A percentile compares a stretch with the other conserved stretches of the same genome.
These are phyloP conservation scores for Balansia obtecta DNA, from an alignment of 2,329 filamentous ascomycete genomes.

Conservation along the genomic window DNA sequence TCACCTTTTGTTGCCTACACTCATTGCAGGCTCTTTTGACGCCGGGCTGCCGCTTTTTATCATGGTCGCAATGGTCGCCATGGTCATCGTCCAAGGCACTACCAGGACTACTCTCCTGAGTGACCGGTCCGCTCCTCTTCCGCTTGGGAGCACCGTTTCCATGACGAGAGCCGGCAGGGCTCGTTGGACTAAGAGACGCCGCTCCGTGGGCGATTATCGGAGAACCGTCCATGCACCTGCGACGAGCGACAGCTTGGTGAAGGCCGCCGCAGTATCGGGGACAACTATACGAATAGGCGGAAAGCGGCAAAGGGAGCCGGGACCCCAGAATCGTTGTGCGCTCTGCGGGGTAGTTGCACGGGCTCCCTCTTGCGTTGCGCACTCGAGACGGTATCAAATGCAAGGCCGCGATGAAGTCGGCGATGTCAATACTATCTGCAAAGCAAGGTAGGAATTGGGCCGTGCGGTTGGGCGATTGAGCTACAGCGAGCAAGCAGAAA, in stretches of 20 bases:
- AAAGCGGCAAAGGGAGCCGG: conserved; percentile 6
- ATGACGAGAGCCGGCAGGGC: conserved; percentile 40
- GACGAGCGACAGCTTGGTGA: conserved; percentile 8
- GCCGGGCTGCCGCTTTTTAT: conserved; percentile 53
- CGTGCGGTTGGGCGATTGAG: background rate
- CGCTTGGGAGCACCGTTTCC: conserved; percentile 40
- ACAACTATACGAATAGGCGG: conserved; percentile 7
- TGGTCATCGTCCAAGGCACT: conserved; percentile 34
- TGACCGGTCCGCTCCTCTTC: conserved; percentile 39
- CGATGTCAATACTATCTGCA: background rate
- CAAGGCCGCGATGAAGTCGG: background rate
- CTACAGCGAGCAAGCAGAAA: background rate
- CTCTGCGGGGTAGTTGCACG: conserved; percentile 6
- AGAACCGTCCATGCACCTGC: conserved; percentile 34
- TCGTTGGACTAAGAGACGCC: conserved; percentile 41
- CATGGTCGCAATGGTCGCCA: conserved; percentile 35
- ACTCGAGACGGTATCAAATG: background rate
- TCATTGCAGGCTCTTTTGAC: conserved; percentile 77
- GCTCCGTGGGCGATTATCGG: conserved; percentile 32
- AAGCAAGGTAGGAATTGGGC: conserved; percentile 1
- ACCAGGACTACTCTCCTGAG: conserved; percentile 48
- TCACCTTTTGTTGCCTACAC: conserved; percentile 75
- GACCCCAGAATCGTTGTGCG: background rate
- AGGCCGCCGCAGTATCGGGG: conserved; percentile 7
- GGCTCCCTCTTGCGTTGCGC: background rate